These are phyloP conservation scores for Fusarium camptoceras DNA, from an alignment of 2,329 filamentous ascomycete species.

Conservation along the genomic window DNA sequence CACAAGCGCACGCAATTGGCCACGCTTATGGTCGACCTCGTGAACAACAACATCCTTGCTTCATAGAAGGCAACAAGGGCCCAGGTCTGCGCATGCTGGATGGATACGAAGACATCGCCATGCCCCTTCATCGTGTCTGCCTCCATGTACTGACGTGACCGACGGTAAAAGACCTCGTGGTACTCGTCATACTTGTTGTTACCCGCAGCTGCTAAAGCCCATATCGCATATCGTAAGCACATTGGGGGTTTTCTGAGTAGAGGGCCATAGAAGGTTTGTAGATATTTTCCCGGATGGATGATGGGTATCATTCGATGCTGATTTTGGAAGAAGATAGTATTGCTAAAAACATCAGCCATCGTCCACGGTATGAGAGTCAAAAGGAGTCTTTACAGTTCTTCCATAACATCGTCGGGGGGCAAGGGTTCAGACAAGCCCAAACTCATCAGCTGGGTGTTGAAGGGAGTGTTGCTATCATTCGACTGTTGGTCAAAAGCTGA, in stretches of 20 bases:
- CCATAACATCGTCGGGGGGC: conserved; percentile 81
- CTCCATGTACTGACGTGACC: conserved; percentile 85
- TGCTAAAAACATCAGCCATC: conserved; percentile 58
- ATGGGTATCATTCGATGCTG: conserved; percentile 80
- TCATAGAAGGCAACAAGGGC: conserved; percentile 80
- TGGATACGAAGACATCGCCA: conserved; percentile 82
- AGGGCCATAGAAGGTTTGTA: conserved; percentile 77
- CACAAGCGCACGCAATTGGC: conserved; percentile 77
- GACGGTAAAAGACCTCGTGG: conserved; percentile 82
- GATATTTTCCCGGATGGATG: conserved; percentile 80
- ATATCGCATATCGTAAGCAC: conserved; percentile 87
- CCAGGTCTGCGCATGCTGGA: conserved; percentile 88
- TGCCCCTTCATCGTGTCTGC: conserved; percentile 87
- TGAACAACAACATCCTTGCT: conserved; percentile 87
- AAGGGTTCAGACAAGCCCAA: conserved; percentile 85
- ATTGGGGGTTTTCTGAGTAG: conserved; percentile 84
- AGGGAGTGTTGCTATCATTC: conserved; percentile 17
- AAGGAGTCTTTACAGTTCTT: conserved; percentile 74
- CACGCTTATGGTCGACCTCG: conserved; percentile 84
- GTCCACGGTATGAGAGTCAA: not conserved
- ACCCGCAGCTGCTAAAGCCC: conserved; percentile 80
- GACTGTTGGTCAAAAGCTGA: conserved; percentile 24
- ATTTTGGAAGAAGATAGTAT: conserved; percentile 79
- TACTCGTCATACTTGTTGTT: conserved; percentile 78
- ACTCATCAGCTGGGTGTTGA: conserved; percentile 69